These are phyloP conservation scores for Exobasidium cylindrosporum DNA, from an alignment of 1,284 basidiomycete species.

Conservation along the genomic window DNA sequence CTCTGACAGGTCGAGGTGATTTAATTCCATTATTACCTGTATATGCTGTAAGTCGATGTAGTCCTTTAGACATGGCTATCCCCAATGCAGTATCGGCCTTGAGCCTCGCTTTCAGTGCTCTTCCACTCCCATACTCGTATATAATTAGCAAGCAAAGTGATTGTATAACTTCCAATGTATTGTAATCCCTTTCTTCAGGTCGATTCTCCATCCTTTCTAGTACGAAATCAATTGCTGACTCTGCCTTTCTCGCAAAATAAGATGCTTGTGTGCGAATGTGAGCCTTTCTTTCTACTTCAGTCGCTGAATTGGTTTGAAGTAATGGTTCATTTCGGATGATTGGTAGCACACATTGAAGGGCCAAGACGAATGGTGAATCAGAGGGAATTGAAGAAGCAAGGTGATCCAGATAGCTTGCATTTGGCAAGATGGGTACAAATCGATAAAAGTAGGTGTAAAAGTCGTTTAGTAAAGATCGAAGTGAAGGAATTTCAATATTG, in stretches of 20 bases:
- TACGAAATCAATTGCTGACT: conserved; percentile 33
- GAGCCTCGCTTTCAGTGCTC: conserved; percentile 43
- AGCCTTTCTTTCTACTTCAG: conserved; percentile 28
- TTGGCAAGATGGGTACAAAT: conserved; percentile 41
- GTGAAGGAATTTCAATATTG: conserved; percentile 15
- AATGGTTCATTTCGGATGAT: conserved; percentile 29
- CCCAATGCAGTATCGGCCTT: conserved; percentile 50
- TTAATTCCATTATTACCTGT: conserved; percentile 1
- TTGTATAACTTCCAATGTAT: conserved; percentile 42
- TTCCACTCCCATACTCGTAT: conserved; percentile 46
- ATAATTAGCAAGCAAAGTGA: conserved; percentile 40
- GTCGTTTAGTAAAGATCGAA: conserved; percentile 28
- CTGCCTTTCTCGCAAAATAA: conserved; percentile 34
- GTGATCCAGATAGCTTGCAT: conserved; percentile 31
- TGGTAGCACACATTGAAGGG: conserved; percentile 40
- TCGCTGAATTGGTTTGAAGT: conserved; percentile 18
- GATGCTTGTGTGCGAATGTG: conserved; percentile 29
- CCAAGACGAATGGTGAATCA: conserved; percentile 38
- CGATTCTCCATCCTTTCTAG: conserved; percentile 26
- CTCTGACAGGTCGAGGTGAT: neutral
- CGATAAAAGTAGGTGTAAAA: conserved; percentile 48
- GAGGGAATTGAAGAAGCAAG: conserved; percentile 26
- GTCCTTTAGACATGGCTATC: conserved; percentile 46
- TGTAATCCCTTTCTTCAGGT: conserved; percentile 7
- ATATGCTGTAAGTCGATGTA: conserved; percentile 29